Percentiles rank a stretch among this genome's conserved stretches.
phyloP scores from a whole-genome alignment of 1,284 basidiomycete species.

The Heterobasidion irregulare region DNA sequence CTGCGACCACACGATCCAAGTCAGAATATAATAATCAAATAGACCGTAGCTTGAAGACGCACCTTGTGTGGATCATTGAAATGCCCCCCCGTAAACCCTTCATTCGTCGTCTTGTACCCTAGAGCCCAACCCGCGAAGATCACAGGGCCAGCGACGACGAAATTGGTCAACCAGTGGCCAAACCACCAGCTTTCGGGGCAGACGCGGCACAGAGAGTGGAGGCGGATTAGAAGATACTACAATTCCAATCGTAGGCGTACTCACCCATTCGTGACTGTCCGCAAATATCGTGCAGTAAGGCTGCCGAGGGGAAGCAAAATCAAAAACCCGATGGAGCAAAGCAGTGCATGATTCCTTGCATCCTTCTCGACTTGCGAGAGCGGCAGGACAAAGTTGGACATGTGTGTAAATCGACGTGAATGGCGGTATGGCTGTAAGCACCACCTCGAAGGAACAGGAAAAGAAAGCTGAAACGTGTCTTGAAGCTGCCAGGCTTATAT shows the following conservation, averaged over 20 bases:
- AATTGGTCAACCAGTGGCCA: constrained; percentile 37
- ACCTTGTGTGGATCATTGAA: constrained; percentile 36
- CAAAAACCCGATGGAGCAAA: constrained; percentile 46
- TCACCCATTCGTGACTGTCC: constrained; percentile 39
- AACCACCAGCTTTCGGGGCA: constrained; percentile 42
- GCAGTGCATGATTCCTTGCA: constrained; percentile 39
- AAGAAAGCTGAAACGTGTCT: no score
- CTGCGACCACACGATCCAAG: constrained; percentile 17
- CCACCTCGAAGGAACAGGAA: no score
- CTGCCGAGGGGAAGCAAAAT: constrained; percentile 51
- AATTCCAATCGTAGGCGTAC: constrained; percentile 6
- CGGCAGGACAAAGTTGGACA: constrained; percentile 1
- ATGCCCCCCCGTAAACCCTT: constrained; percentile 19
- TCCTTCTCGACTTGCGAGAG: constrained; percentile 11
- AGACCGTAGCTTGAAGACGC: background rate
- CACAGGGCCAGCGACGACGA: constrained; percentile 37
- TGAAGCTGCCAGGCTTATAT: no score
- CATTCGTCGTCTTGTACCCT: constrained; percentile 27
- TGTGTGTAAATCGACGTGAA: background rate
- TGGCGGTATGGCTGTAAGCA: no score
- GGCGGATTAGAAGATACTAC: background rate
- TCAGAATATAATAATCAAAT: background rate
- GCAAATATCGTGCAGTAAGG: constrained; percentile 46
- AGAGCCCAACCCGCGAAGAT: constrained; percentile 39
- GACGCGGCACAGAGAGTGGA: background rate